Conservation (phyloP, 768 basidiomycete species). For the Lentinus tigrinus region DNA sequence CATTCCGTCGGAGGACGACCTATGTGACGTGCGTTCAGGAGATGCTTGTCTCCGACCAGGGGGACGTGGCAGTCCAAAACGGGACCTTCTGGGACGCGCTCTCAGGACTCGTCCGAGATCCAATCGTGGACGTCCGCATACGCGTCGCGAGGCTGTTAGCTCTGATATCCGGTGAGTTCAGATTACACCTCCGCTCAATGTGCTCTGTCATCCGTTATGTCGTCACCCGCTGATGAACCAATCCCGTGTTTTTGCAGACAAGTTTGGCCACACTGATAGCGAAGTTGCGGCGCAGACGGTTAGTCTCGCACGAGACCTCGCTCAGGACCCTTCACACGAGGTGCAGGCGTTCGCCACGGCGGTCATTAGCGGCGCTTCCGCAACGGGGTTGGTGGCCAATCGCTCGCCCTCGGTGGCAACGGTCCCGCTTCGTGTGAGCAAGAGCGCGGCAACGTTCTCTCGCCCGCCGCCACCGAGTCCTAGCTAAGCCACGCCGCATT, state of each 20-base stretch:
- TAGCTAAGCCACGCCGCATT: conserved; percentile 7
- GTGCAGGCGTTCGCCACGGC: conserved; percentile 56
- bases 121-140: conserved; percentile 82
- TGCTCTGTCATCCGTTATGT: not conserved
- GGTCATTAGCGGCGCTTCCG: conserved; percentile 13
- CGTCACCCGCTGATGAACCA: conserved; percentile 8
- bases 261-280: conserved; percentile 13
- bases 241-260: conserved; percentile 14
- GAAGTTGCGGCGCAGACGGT: conserved; percentile 9
- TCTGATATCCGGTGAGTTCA: conserved; percentile 48
- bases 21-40: conserved; percentile 75
- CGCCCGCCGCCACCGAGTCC: conserved; percentile 28
- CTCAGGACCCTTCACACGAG: conserved; percentile 56
- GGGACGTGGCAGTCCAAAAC: conserved; percentile 36
- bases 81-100: conserved; percentile 57
- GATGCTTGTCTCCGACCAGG: conserved; percentile 41
- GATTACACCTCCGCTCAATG: not conserved
- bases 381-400: not conserved
- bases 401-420: not conserved
- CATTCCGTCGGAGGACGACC: conserved; percentile 38
- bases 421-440: conserved; percentile 8
- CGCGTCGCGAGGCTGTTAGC: conserved; percentile 76
- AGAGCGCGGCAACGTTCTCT: conserved; percentile 26
- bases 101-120: conserved; percentile 56
- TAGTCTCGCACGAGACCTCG: conserved; percentile 44